These are phyloP conservation scores for Chaetomium strumarium DNA, from an alignment of 2,329 filamentous ascomycete genomes.

Conservation along the genomic window DNA sequence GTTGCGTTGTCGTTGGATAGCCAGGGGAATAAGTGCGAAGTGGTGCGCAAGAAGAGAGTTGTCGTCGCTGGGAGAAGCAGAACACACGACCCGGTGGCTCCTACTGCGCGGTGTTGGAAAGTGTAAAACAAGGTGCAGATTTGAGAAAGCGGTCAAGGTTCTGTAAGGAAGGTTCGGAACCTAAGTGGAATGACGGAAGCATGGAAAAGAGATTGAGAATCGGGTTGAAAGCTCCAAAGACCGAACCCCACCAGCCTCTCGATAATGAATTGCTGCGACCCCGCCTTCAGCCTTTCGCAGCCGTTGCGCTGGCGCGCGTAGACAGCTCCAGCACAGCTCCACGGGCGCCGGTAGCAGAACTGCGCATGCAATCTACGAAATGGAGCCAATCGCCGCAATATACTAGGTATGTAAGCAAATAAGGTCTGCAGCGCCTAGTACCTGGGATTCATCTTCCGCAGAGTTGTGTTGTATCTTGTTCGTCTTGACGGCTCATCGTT, in stretches of 20 bases:
- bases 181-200: slow-evolving; percentile 24
- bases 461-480: no score
- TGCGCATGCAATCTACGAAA: no score
- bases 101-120: slow-evolving; percentile 7
- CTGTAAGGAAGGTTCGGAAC: slow-evolving; percentile 7
- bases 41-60: not conserved
- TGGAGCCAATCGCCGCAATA: no score
- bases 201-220: slow-evolving; percentile 25
- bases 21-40: not conserved
- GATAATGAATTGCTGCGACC: slow-evolving; percentile 27
- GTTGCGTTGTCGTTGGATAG: slow-evolving; percentile 2
- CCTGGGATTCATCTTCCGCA: no score
- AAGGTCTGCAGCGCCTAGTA: no score
- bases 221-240: slow-evolving; percentile 27
- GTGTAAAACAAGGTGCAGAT: slow-evolving; percentile 1
- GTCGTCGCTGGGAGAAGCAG: slow-evolving; percentile 4
- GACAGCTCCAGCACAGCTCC: slow-evolving; percentile 7
- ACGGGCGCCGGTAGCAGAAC: not conserved
- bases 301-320: slow-evolving; percentile 12
- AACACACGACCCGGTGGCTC: slow-evolving; percentile 4
- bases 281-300: slow-evolving; percentile 14
- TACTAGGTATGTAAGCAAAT: no score
- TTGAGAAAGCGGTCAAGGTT: slow-evolving; percentile 13
- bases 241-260: slow-evolving; percentile 29
- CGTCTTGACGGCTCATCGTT: no score